Conservation (phyloP, 352 stramenopile genomes). For the Phytophthora parvispora region DNA sequence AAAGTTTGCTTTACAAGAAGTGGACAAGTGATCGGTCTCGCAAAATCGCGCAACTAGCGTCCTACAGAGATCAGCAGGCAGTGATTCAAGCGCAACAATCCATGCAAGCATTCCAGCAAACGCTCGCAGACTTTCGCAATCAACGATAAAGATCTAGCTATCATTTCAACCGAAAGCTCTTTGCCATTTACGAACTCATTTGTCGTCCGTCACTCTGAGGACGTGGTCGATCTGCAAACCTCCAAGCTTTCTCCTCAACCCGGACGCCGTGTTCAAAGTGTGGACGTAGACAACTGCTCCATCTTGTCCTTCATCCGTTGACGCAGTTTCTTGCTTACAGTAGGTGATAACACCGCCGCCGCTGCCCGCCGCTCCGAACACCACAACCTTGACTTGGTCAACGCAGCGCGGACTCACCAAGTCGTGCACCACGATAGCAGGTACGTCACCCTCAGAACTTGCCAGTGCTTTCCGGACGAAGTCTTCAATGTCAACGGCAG, state of each 20-base stretch:
- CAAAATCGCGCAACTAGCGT: constrained; percentile 30
- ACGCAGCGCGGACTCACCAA: constrained; percentile 52
- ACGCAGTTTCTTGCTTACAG: constrained; percentile 43
- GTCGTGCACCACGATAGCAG: constrained; percentile 37
- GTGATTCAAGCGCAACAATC: constrained; percentile 49
- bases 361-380: constrained; percentile 46
- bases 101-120: constrained; percentile 55
- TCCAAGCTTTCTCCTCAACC: constrained; percentile 62
- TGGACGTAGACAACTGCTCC: constrained; percentile 49
- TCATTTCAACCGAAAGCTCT: background rate
- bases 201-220: constrained; percentile 22
- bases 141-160: constrained; percentile 7
- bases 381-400: constrained; percentile 64
- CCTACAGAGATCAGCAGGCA: constrained; percentile 19
- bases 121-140: constrained; percentile 32
- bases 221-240: constrained; percentile 60
- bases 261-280: constrained; percentile 74
- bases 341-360: constrained; percentile 78
- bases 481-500: constrained; percentile 33
- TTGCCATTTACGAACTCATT: background rate
- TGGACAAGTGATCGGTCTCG: constrained; percentile 31
- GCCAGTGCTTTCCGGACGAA: constrained; percentile 42
- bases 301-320: constrained; percentile 1
- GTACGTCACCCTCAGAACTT: background rate
- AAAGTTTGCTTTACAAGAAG: constrained; percentile 41